Evolutionary conservation across 352 stramenopile species (phyloP).

Genomic region (Pythium aquatile): DNA sequence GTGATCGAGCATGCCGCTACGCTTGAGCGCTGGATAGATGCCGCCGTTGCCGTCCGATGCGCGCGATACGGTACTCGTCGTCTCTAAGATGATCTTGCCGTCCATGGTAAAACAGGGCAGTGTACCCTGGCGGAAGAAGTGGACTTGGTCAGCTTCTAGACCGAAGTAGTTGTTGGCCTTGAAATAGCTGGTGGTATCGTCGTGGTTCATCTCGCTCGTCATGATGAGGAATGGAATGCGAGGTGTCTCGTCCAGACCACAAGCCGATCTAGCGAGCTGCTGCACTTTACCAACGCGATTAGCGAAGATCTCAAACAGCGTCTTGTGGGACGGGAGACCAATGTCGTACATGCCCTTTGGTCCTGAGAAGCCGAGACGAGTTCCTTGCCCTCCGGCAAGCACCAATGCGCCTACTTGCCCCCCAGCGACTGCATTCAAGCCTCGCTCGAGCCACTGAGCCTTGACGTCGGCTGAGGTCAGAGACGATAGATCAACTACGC

Average conservation of each 20-base stretch:
- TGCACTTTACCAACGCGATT: conserved; percentile 86
- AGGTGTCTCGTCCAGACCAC: conserved; percentile 15
- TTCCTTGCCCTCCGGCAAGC: conserved; percentile 93
- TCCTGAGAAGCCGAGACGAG: conserved; percentile 91
- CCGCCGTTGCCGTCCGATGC: conserved; percentile 98
- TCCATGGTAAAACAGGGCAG: conserved; percentile 93
- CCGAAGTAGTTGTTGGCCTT: conserved; percentile 90
- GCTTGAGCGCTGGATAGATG: conserved; percentile 91
- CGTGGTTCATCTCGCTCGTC: conserved; percentile 97
- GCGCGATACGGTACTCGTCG: conserved; percentile 69
- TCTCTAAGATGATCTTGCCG: conserved; percentile 97
- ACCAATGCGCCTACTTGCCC: conserved; percentile 89
- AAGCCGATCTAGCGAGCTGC: conserved; percentile 31
- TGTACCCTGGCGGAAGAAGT: conserved; percentile 96
- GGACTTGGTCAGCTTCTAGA: conserved; percentile 81
- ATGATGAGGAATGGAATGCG: conserved; percentile 89
- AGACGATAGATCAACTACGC: conserved; percentile 42
- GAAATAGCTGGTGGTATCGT: conserved; percentile 93
- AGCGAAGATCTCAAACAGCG: conserved; percentile 92
- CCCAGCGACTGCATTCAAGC: conserved; percentile 70
- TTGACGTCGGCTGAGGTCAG: conserved; percentile 28
- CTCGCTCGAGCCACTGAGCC: conserved; percentile 38
- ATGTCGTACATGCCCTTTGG: conserved; percentile 96
- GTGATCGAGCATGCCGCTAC: conserved; percentile 82
- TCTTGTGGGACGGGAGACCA: conserved; percentile 87